Evolutionary conservation across 768 basidiomycete species (phyloP), one percentile per base, ranked within the genome.

Genomic region (Leccinum aurantiacum): DNA sequence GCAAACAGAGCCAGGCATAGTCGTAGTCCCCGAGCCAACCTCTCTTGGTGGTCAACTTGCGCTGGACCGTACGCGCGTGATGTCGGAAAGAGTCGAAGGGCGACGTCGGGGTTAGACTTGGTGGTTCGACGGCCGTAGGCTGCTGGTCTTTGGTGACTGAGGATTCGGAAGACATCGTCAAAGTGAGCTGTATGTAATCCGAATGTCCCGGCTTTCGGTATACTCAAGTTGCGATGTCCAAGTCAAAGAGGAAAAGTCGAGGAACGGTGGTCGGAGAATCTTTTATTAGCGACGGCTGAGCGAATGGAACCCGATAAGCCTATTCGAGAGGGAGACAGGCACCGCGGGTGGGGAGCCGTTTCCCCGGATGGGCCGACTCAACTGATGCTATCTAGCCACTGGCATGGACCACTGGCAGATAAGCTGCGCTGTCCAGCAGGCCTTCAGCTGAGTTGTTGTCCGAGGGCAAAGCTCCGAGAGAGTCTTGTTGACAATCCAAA

Each of bases 21-120:
- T 93, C 84, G 68, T 92, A 93, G 69, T 88, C 87, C 1, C 91
- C 91, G n/a, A 93, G 59, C 91, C 91, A 93, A 8, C 91, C 90
- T 48, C 87, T 75, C 62, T 73, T 76, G 2, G 82, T 81, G 6
- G 80, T 80, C 50, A 82, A 31, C 68, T 81, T 82, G 44, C 57
- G 67, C 14, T 65, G 67, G 33, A 76, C 37, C 19, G 57, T 10
- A 6, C 24, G 25, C 3, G 54, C 56, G 27, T 65, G 64, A 15
- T 62, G 53, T 14, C 53, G 60, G 17, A 44, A 44, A 10, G 41
- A 65, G 37, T 55, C 27, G 8, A 56, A 49, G 1, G 56, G 57
- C 10, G 65, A 57, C n/a, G 25, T 58, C 10, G n/a, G n/a, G 44
- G 10, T 19, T 44, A 56, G 44, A 50, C 22, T 52, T 5, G 63